Conservation (phyloP, 768 basidiomycete genomes). For the Mrakia hoshinonis region DNA sequence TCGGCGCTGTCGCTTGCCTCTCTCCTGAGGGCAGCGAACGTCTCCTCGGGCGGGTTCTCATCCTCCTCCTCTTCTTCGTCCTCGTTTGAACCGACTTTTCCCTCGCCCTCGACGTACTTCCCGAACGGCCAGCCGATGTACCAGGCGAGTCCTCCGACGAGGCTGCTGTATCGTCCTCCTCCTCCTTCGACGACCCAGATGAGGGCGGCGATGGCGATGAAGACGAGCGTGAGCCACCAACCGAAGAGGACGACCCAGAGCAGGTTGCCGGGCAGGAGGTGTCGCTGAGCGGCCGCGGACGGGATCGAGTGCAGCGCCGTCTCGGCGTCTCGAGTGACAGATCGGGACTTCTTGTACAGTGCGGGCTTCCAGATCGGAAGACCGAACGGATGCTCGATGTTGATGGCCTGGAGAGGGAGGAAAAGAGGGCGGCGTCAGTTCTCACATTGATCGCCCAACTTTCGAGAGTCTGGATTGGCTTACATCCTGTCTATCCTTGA, state of each 20-base stretch:
- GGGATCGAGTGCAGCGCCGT: conserved; percentile 85
- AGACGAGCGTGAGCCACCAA: conserved; percentile 78
- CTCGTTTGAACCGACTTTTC: conserved; percentile 35
- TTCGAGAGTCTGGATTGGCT: conserved; percentile 25
- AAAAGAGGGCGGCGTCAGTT: conserved; percentile 19
- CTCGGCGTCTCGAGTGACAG: conserved; percentile 92
- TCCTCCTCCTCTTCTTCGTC: conserved; percentile 37
- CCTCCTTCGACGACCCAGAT: conserved; percentile 59
- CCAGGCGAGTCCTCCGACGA: conserved; percentile 88
- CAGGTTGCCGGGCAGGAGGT: conserved; percentile 85
- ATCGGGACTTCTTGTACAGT: conserved; percentile 91
- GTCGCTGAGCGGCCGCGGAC: conserved; percentile 84
- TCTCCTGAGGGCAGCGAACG: conserved; percentile 31
- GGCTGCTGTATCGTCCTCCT: conserved; percentile 75
- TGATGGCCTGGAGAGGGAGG: conserved; percentile 52
- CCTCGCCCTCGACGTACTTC: conserved; percentile 87
- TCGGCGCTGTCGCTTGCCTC: conserved; percentile 21
- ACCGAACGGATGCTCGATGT: conserved; percentile 98
- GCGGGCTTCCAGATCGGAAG: conserved; percentile 99
- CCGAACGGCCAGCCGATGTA: conserved; percentile 98
- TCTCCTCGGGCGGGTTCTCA: conserved; percentile 38
- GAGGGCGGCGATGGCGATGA: conserved; percentile 57
- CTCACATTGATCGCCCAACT: neutral
- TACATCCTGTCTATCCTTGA: conserved; percentile 91
- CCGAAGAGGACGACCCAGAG: conserved; percentile 86